Evolutionary conservation across 1,284 basidiomycete genomes (phyloP), one percentile per base, ranked within the genome.

Genomic region (Irpex sp.): DNA sequence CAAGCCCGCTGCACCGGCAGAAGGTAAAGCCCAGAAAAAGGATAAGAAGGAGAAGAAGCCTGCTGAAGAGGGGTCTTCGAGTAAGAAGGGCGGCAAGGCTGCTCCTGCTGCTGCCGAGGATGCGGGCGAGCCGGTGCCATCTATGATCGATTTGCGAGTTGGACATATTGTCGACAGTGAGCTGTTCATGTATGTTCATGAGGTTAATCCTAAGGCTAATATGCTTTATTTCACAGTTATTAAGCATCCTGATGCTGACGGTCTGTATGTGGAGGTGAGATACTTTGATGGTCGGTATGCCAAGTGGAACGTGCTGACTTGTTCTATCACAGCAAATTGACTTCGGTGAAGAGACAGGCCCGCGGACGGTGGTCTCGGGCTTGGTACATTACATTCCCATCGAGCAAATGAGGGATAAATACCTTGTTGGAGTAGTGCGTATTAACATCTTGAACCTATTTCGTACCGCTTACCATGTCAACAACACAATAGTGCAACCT

Each of bases 381-480:
- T 85, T 98, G 37, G 96, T 98, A 65, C 87, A 97, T 75, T 96
- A 97, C 76, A 93, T 97, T 74, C 92, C 93, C 9, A 94, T 97
- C 70, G 96, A 97, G 71, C 80, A 96, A 69, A 96, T 98, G 91
- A 85, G 85, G 40, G 91, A 93, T 73, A 89, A 87, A 71, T 87
- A 89, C 66, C 85, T 98, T 48, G 87, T 98, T 65, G 93, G 91
- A 13, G 92, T 98, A 55, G 93, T 93, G 74, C 64, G 89, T 79
- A 9, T 15, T 21, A 26, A 47, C 5, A 47, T 11, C 13, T 47
- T 2, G 9, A 21, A 4, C 26, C 17, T 5, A 49, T 60, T 26
- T 1, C 51, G 8, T 36, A 31, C 31, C 21, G 19, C 5, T 47
- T 40, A 54, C 58, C 37, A 57, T 59, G 55, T 26, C 51, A 62